These are phyloP conservation scores for Hyaloscypha hepaticicola DNA, from an alignment of 495 filamentous ascomycete genomes.

Conservation along the genomic window DNA sequence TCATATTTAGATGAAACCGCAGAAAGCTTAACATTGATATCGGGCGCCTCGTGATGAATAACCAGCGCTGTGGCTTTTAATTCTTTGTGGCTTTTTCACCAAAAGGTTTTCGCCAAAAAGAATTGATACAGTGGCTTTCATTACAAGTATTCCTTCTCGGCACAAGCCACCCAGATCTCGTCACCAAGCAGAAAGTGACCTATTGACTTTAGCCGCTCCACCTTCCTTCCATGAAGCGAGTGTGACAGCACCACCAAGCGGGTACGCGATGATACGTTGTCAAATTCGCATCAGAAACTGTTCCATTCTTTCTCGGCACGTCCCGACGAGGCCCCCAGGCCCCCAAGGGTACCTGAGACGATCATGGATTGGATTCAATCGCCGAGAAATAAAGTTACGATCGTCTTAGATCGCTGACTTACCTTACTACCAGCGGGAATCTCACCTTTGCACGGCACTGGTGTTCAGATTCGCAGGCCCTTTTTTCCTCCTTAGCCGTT, in stretches of 20 bases:
- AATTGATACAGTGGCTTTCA: too few relatives aligned
- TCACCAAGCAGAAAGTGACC: not conserved
- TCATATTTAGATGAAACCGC: not conserved
- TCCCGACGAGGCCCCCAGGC: too few relatives aligned
- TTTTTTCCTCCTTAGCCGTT: not conserved
- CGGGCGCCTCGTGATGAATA: not conserved
- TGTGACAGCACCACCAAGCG: not conserved
- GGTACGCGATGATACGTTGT: not conserved
- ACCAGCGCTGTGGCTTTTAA: not conserved
- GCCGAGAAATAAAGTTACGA: slow-evolving; percentile 14
- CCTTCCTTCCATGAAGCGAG: not conserved
- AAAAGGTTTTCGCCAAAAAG: not conserved
- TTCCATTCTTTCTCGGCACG: not conserved
- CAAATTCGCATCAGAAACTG: not conserved
- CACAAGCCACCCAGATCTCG: not conserved
- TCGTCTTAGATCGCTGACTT: slow-evolving; percentile 8
- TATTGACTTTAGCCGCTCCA: not conserved
- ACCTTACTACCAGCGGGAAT: not conserved
- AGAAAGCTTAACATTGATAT: not conserved
- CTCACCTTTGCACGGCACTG: not conserved
- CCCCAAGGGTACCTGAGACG: not conserved
- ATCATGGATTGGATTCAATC: not conserved
- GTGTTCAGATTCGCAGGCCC: not conserved
- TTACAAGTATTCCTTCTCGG: too few relatives aligned
- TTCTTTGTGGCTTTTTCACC: not conserved